Evolutionary conservation across 331 rosid genomes (phyloP).

Genomic region (Quercus lobata): DNA sequence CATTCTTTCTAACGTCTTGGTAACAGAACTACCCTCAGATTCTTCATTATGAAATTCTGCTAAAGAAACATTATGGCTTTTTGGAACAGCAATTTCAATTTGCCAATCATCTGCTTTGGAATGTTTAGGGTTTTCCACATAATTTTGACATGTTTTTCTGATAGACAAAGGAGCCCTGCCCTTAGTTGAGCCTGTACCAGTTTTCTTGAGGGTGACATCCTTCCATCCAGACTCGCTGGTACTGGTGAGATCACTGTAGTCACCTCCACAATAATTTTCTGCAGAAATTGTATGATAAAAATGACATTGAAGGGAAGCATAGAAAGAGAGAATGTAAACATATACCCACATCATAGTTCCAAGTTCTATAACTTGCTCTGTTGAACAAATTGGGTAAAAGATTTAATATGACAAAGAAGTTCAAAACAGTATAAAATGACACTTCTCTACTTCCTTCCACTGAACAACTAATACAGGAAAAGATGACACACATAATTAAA

Average conservation of each 20-base stretch:
- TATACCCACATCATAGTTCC: not conserved
- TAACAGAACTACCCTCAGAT: constrained; percentile 72
- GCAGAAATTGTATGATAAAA: constrained; percentile 20
- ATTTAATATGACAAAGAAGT: not conserved
- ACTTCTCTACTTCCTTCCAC: not conserved
- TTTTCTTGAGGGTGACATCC: constrained; percentile 37
- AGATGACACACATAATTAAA: not conserved
- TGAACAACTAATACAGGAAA: not conserved
- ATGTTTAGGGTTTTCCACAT: constrained; percentile 34
- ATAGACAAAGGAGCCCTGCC: constrained; percentile 53
- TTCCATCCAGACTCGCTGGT: constrained; percentile 56
- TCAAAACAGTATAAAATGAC: not conserved
- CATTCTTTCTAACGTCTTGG: constrained; percentile 60
- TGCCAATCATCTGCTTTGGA: constrained; percentile 70
- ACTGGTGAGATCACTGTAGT: constrained; percentile 59
- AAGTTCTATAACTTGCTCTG: not conserved
- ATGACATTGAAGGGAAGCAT: not conserved
- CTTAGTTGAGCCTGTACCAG: constrained; percentile 28
- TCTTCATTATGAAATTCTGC: constrained; percentile 60
- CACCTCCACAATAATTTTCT: constrained; percentile 64
- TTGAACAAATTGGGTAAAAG: not conserved
- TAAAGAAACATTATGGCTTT: constrained; percentile 25
- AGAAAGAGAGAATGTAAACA: not conserved
- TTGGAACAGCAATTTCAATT: constrained; percentile 68
- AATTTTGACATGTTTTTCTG: constrained; percentile 45